phyloP scores from a whole-genome alignment of 306 rosid genomes.

The Arachis stenosperma region DNA sequence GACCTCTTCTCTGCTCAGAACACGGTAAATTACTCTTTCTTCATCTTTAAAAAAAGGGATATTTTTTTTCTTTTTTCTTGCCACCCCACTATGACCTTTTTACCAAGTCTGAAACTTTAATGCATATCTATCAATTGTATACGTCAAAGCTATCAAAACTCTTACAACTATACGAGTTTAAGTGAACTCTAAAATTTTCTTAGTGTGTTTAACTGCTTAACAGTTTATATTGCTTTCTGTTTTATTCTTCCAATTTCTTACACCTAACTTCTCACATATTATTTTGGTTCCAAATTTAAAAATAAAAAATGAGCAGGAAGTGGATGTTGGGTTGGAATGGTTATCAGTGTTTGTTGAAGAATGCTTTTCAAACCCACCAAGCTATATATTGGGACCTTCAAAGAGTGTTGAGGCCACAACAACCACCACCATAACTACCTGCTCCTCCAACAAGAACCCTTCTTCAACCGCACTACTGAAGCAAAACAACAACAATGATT shows the following conservation, averaged over 20 bases:
- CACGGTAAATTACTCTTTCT: constrained; percentile 48
- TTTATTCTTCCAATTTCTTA: constrained; percentile 13
- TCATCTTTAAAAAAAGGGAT: too few species aligned
- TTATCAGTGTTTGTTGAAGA: constrained; percentile 76
- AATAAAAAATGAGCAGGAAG: constrained; percentile 49
- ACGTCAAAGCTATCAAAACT: too few species aligned
- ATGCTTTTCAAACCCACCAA: constrained; percentile 63
- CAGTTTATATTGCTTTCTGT: constrained; percentile 12
- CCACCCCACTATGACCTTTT: background rate
- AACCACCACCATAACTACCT: constrained; percentile 24
- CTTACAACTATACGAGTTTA: too few species aligned
- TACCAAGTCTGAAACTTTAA: constrained; percentile 29
- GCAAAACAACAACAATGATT: constrained; percentile 12
- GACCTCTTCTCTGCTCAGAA: constrained; percentile 67
- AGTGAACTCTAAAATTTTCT: background rate
- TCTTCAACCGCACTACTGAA: constrained; percentile 45
- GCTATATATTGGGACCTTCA: constrained; percentile 51
- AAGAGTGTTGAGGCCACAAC: constrained; percentile 28
- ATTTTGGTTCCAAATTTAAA: background rate
- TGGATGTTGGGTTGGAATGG: constrained; percentile 76
- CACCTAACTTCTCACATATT: too few species aligned
- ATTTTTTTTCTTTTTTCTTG: background rate
- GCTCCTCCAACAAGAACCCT: too few species aligned
- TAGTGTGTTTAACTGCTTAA: constrained; percentile 13
- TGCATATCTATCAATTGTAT: background rate